These are phyloP conservation scores for Aspergillus bertholletiae DNA, from an alignment of 495 filamentous ascomycete species.

Conservation along the genomic window DNA sequence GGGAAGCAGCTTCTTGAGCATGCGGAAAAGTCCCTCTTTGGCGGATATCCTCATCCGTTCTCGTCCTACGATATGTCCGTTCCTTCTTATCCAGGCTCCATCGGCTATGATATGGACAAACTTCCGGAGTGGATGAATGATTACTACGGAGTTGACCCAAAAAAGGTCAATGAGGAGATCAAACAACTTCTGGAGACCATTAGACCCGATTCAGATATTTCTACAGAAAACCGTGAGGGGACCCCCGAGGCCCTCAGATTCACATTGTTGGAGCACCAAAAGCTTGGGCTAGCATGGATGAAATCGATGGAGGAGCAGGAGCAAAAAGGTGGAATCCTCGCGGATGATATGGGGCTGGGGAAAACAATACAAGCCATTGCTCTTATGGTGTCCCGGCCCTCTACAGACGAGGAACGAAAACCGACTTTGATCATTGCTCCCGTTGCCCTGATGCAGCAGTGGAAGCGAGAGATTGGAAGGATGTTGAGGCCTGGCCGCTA, in stretches of 20 bases:
- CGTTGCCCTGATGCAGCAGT: conserved; percentile 83
- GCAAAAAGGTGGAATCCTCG: conserved; percentile 81
- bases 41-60: not conserved
- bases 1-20: conserved; percentile 9
- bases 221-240: conserved; percentile 61
- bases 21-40: conserved; percentile 5
- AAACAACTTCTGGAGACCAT: conserved; percentile 68
- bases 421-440: conserved; percentile 88
- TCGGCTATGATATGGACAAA: conserved; percentile 4
- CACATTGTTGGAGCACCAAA: conserved; percentile 76
- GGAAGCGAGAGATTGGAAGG: conserved; percentile 77
- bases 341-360: conserved; percentile 93
- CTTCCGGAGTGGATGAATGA: conserved; percentile 11
- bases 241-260: conserved; percentile 71
- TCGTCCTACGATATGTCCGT: not conserved
- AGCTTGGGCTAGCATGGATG: conserved; percentile 79
- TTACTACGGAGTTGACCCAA: conserved; percentile 44
- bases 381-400: conserved; percentile 71
- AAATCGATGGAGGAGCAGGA: conserved; percentile 72
- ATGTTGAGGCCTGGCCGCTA: conserved; percentile 61
- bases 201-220: conserved; percentile 67
- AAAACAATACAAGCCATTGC: conserved; percentile 91
- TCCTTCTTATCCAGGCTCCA: not conserved
- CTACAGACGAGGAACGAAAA: conserved; percentile 59
- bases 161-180: conserved; percentile 61